These are phyloP conservation scores for Phyllosticta paracitricarpa DNA, from an alignment of 2,329 filamentous ascomycete genomes.

Conservation along the genomic window DNA sequence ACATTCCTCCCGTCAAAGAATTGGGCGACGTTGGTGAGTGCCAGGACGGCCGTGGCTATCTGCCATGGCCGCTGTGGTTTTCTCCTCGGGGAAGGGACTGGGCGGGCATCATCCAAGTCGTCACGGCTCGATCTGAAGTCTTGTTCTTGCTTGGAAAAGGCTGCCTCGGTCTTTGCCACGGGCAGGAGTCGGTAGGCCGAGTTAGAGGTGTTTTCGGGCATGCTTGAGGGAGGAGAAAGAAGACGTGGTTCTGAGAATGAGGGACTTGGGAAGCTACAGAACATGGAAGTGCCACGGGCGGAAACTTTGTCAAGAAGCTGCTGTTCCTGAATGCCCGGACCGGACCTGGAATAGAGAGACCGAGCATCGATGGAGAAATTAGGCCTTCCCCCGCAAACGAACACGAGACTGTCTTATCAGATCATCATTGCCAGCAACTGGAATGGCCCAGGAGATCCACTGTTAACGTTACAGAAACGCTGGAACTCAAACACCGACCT, in stretches of 20 bases:
- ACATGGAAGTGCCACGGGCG: no score
- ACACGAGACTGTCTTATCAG: background rate
- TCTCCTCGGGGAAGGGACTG: background rate
- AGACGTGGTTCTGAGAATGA: background rate
- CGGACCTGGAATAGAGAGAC: background rate
- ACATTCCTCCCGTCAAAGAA: background rate
- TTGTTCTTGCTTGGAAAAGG: background rate
- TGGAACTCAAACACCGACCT: background rate
- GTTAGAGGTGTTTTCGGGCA: background rate
- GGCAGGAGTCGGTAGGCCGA: background rate
- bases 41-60: background rate
- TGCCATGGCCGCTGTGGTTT: background rate
- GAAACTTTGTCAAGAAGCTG: background rate
- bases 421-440: background rate
- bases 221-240: background rate
- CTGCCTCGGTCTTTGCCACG: background rate
- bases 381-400: background rate
- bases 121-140: background rate
- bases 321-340: background rate
- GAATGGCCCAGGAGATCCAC: background rate
- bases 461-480: background rate
- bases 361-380: background rate
- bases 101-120: background rate
- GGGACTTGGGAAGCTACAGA: no score
- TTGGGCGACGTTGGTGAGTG: background rate